Evolutionary conservation across 352 stramenopile species (phyloP).

Genomic region (Phytophthora podocarpi): DNA sequence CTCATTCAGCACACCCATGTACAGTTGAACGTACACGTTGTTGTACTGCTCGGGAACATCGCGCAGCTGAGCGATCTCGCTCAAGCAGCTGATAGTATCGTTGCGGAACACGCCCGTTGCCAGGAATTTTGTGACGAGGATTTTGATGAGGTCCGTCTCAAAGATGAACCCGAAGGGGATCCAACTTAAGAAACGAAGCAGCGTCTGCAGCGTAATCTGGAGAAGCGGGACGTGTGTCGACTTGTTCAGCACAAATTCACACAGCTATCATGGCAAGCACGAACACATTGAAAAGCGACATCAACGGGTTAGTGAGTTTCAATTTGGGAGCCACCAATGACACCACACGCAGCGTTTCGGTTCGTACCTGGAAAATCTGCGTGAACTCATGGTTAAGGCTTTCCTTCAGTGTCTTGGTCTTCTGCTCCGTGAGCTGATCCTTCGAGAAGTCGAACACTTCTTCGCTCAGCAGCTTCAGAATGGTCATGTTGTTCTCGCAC

Average conservation of each 20-base stretch:
- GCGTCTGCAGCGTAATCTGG: constrained; percentile 96
- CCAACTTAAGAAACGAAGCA: constrained; percentile 98
- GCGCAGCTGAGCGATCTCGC: constrained; percentile 96
- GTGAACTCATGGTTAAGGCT: constrained; percentile 98
- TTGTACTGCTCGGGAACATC: constrained; percentile 95
- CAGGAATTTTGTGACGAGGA: constrained; percentile 97
- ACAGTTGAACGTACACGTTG: constrained; percentile 94
- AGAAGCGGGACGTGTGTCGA: constrained; percentile 93
- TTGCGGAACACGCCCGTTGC: constrained; percentile 95
- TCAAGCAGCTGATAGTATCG: constrained; percentile 97
- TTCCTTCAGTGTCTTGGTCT: constrained; percentile 98
- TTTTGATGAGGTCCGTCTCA: constrained; percentile 96
- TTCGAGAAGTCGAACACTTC: constrained; percentile 99
- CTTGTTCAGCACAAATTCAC: constrained; percentile 97
- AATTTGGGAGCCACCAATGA: neutral
- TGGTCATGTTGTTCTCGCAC: constrained; percentile 99
- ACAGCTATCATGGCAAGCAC: constrained; percentile 75
- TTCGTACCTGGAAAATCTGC: constrained; percentile 93
- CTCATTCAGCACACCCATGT: constrained; percentile 93
- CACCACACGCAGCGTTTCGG: neutral
- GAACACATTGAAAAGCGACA: no score
- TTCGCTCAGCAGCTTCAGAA: constrained; percentile 99
- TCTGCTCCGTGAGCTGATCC: constrained; percentile 98
- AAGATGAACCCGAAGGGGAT: constrained; percentile 99
- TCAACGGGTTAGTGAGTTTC: neutral